Conservation (phyloP, 1,284 basidiomycete species). For the Sporisorium iseilematis-ciliati region DNA sequence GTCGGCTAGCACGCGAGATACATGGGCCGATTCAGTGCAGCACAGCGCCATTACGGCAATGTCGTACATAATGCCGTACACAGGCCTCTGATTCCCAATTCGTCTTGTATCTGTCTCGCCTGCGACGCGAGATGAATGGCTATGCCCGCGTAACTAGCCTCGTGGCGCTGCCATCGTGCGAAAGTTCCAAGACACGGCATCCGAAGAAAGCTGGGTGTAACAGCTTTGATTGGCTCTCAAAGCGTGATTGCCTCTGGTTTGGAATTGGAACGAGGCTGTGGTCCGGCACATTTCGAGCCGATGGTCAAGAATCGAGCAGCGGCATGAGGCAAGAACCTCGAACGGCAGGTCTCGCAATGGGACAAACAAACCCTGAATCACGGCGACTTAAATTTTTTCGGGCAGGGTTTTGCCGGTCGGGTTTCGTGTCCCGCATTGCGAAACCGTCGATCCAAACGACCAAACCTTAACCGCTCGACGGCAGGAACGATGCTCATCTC, state of each 20-base stretch:
- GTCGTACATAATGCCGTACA: no score
- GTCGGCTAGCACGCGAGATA: slow-evolving; percentile 16
- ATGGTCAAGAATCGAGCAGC: background rate
- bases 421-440: slow-evolving; percentile 1
- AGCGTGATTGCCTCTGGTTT: no score
- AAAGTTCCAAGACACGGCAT: slow-evolving; percentile 7
- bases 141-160: background rate
- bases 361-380: slow-evolving; percentile 13
- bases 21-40: background rate
- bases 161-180: slow-evolving; percentile 1
- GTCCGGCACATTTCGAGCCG: background rate
- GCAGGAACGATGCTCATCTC: background rate
- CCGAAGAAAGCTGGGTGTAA: slow-evolving; percentile 1
- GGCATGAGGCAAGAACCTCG: background rate
- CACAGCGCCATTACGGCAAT: background rate
- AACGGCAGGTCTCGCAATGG: background rate
- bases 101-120: slow-evolving; percentile 8
- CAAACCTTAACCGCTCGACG: background rate
- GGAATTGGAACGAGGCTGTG: no score
- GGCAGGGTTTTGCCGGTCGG: background rate
- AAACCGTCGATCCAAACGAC: background rate
- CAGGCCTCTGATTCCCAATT: background rate
- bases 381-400: background rate
- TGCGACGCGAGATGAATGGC: slow-evolving; percentile 2
- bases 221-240: no score